Evolutionary conservation across 495 filamentous ascomycete genomes (phyloP).

Genomic region (Neurospora sp.): DNA sequence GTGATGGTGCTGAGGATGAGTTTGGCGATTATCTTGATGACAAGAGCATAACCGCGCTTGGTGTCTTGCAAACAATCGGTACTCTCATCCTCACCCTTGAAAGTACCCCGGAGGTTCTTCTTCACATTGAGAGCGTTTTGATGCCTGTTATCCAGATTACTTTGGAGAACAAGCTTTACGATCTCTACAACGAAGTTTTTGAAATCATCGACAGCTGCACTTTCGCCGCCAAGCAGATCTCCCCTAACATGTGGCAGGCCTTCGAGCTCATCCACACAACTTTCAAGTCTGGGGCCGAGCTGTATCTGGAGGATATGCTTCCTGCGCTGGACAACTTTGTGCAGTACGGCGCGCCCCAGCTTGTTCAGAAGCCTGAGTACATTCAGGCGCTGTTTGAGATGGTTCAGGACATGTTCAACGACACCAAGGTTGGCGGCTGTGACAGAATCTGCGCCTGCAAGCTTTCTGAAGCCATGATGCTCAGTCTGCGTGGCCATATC

Average conservation of each 20-base stretch:
- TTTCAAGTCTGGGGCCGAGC: conserved; percentile 92
- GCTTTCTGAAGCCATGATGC: conserved; percentile 91
- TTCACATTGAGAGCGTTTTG: conserved; percentile 87
- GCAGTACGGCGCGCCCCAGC: conserved; percentile 69
- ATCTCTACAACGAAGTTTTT: conserved; percentile 95
- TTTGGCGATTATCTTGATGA: conserved; percentile 92
- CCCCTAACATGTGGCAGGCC: conserved; percentile 94
- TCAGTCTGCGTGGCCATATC: conserved; percentile 83
- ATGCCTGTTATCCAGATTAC: conserved; percentile 97
- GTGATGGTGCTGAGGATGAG: conserved; percentile 60
- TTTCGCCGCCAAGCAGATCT: conserved; percentile 93
- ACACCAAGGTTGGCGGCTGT: conserved; percentile 80
- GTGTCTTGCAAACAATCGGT: conserved; percentile 94
- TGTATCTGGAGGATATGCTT: conserved; percentile 98
- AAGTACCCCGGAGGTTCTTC: conserved; percentile 87
- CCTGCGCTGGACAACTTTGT: conserved; percentile 96
- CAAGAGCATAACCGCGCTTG: conserved; percentile 95
- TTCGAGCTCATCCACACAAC: conserved; percentile 94
- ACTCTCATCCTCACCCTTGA: conserved; percentile 94
- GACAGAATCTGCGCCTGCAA: conserved; percentile 99
- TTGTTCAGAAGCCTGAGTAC: conserved; percentile 77
- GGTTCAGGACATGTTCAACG: conserved; percentile 53
- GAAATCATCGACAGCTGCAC: conserved; percentile 99
- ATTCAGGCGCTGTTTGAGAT: conserved; percentile 81
- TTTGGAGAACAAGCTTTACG: conserved; percentile 92